Evolutionary conservation across 768 basidiomycete species (phyloP), one percentile per base, ranked within the genome.

Genomic region (Kwoniella sp.): DNA sequence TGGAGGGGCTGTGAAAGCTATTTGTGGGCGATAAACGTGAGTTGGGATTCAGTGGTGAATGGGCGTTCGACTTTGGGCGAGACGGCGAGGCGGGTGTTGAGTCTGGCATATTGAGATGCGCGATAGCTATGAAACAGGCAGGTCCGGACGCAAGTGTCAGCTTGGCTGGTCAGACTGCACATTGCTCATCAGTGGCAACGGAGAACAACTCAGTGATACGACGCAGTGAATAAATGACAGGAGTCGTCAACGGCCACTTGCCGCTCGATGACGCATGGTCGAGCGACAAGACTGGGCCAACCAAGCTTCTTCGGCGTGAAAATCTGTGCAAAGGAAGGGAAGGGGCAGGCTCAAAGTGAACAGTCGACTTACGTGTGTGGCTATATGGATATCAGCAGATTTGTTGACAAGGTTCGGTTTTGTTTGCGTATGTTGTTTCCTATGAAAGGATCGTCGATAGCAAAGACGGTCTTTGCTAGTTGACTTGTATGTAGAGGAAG

Each of bases 21-120:
- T 13, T 37, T 15, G 34, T 17, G n/a, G 57, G 62, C 2, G 67
- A 63, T n/a, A 65, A 30, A 28, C 51, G 55, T 20, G 55, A 25
- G 28, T 52, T 55, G 13, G 48, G 48, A 13, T 37, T 28, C 12
- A 23, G 53, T 38, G 57, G 67, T 38, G 62, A 68, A 41, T 61
- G 45, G 9, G 37, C 31, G 29, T 59, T 60, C n/a, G 58, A 55
- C 52, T 56, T 66, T 17, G 65, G 58, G 17, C 47, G 22, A 17
- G 58, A 58, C 11, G 63, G 58, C 15, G 63, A 59, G 22, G 59
- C 63, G 9, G 63, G 57, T 23, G 34, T 38, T 48, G 58, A 59
- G 11, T 53, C 63, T 34, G 63, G 22, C 63, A 65, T 65, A 51
- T 28, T 11, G 50, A 11, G 17, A 20, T 3, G 20, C 8, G 3